These are phyloP conservation scores for Pulveroboletus ravenelii DNA, from an alignment of 768 basidiomycete genomes.

Conservation along the genomic window DNA sequence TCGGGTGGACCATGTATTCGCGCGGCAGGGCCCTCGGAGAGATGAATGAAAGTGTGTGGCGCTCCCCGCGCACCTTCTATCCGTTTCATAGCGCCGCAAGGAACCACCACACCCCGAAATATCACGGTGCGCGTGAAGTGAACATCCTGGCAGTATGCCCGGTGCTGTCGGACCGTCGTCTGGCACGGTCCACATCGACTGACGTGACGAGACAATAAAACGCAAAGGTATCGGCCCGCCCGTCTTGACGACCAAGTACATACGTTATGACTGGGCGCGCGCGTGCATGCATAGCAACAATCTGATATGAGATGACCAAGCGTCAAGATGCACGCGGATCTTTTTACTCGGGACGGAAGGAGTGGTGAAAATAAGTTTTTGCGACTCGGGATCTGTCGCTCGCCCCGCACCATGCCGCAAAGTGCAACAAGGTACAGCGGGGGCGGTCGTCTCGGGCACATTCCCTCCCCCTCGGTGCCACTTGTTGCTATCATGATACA, in stretches of 20 bases:
- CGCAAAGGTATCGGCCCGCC: neutral
- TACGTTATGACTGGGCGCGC: too few relatives aligned
- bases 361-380: too few relatives aligned
- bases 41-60: neutral
- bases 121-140: neutral
- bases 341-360: neutral
- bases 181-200: neutral
- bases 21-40: neutral
- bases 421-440: too few relatives aligned
- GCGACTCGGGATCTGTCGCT: too few relatives aligned
- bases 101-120: too few relatives aligned
- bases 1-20: neutral
- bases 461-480: too few relatives aligned
- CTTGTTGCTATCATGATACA: too few relatives aligned
- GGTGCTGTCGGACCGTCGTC: neutral
- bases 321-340: neutral
- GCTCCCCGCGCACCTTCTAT: neutral
- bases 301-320: neutral
- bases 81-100: neutral
- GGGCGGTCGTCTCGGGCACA: too few relatives aligned
- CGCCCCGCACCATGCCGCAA: too few relatives aligned
- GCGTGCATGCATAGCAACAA: conserved; percentile 5
- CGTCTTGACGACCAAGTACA: neutral
- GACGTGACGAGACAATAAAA: neutral
- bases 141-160: neutral